These are phyloP conservation scores for Cicer arietinum DNA, from an alignment of 306 rosid species.

Conservation along the genomic window DNA sequence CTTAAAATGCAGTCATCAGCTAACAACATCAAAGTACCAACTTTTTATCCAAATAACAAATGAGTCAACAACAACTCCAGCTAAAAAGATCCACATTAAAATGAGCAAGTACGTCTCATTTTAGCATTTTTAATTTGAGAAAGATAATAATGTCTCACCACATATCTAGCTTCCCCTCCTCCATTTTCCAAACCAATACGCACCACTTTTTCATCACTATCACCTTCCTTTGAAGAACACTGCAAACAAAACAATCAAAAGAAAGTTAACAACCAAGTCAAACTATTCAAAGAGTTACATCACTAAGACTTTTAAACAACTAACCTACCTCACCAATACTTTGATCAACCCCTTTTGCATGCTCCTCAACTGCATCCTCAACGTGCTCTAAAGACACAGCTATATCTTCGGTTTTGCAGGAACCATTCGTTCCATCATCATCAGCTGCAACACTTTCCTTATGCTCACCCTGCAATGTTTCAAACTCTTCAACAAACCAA, in stretches of 20 bases:
- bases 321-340: constrained; percentile 21
- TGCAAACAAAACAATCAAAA: background rate
- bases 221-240: constrained; percentile 32
- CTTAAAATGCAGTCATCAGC: too few species aligned
- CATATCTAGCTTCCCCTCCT: background rate
- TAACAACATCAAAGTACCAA: background rate
- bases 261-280: background rate
- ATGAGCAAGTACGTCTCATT: too few species aligned
- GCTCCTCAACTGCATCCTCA: constrained; percentile 17
- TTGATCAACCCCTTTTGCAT: constrained; percentile 13
- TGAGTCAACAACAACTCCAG: too few species aligned
- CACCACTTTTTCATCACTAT: constrained; percentile 19
- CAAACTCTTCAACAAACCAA: constrained; percentile 14
- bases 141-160: constrained; percentile 27
- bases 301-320: background rate
- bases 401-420: constrained; percentile 13
- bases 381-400: background rate
- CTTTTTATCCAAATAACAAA: too few species aligned
- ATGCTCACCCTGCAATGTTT: constrained; percentile 40
- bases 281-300: constrained; percentile 8
- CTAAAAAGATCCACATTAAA: too few species aligned
- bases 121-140: background rate
- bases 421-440: constrained; percentile 38
- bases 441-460: constrained; percentile 30
- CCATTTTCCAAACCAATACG: constrained; percentile 17